A percentile compares a stretch with the other conserved stretches of the same genome.
Evolutionary conservation across 129 eudicot genomes (phyloP).

Genomic region (Sambucus nigra): DNA sequence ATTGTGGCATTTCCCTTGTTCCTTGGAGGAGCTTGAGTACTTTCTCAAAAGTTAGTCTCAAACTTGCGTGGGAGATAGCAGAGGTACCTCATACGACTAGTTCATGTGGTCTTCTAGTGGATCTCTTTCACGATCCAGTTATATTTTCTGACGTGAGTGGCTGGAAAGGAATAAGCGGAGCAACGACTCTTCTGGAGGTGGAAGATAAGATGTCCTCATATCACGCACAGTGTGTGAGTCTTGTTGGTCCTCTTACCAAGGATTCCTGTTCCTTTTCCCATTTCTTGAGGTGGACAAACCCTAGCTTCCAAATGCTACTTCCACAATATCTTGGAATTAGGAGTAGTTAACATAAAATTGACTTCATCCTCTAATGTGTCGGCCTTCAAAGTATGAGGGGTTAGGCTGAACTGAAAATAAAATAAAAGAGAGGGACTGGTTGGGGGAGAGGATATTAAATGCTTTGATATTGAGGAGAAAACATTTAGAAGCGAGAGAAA

Average conservation of each 20-base stretch:
- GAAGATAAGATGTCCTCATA: slow-evolving; percentile 71
- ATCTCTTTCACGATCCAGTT: slow-evolving; percentile 50
- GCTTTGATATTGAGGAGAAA: too few relatives aligned
- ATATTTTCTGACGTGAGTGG: slow-evolving; percentile 64
- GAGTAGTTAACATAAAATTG: too few relatives aligned
- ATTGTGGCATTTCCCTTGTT: slow-evolving; percentile 44
- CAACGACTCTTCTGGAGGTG: slow-evolving; percentile 77
- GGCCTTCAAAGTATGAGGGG: too few relatives aligned
- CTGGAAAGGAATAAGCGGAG: slow-evolving; percentile 73
- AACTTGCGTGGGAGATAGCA: slow-evolving; percentile 62
- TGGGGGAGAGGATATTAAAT: too few relatives aligned
- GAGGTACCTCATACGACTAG: slow-evolving; percentile 68
- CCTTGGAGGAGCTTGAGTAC: slow-evolving; percentile 72
- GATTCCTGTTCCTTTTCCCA: slow-evolving; percentile 80
- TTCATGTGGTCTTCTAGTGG: slow-evolving; percentile 62
- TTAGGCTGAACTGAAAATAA: too few relatives aligned
- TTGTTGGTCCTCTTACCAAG: slow-evolving; percentile 79
- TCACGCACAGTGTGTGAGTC: slow-evolving; percentile 72
- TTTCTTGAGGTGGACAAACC: too few relatives aligned
- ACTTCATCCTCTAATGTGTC: too few relatives aligned
- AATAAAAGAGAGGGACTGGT: too few relatives aligned
- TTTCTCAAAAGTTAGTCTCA: slow-evolving; percentile 60
- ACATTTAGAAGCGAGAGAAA: too few relatives aligned
- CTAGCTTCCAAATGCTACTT: too few relatives aligned
- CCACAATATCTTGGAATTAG: too few relatives aligned